Base-by-base conservation (phyloP, 495 filamentous ascomycete species). In the Penicillium macrosclerotiorum region DNA sequence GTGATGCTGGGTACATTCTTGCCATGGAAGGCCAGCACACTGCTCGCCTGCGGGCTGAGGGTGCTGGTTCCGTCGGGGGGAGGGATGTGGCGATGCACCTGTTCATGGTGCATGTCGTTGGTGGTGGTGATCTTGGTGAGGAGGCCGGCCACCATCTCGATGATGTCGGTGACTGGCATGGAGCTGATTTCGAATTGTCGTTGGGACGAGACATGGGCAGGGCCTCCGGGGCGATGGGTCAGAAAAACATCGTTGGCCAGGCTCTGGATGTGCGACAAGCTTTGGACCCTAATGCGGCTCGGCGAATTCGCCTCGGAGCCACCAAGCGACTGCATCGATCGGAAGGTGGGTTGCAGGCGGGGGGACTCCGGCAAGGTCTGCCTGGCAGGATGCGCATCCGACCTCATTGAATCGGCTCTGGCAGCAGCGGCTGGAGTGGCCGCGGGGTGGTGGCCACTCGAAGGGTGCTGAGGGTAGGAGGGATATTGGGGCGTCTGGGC, bases 121-220 rank as follows among this genome's bases (percentile, higher is more conserved):
- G 93, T 96, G 2, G 89, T 91, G 4, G 93, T 96, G 52, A 99
- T 99, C 67, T 97, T 97, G 7, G 94, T 96, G 46, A 99, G 73
- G 29, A 99, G 82, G n/a, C 89, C 92, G 4, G 93, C 93, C 5
- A 99, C 94, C 94, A 99, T 99, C 67, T 99, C 94, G 67, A 99
- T 99, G 54, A 99, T 91, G 53, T 99, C 94, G 39, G 81, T 79
- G 50, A 97, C 93, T 37, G 94, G 92, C 93, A 99, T 99, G 39
- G 83, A 86, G 67, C 91, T 96, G 51, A 99, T 97, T 65, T 97
- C 93, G 63, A 95, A 99, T 42, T 78, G 74, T 42, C 74, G 74
- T 34, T 68, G 64, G 5, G 54, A 29, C 35, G n/a, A n/a, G n/a
- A 58, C 62, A 56, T 85, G 80, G 26, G 78, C 70, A 19, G 75